Evolutionary conservation across 192 early-diverging fungal species (phyloP).

Genomic region (Backusella westeae): DNA sequence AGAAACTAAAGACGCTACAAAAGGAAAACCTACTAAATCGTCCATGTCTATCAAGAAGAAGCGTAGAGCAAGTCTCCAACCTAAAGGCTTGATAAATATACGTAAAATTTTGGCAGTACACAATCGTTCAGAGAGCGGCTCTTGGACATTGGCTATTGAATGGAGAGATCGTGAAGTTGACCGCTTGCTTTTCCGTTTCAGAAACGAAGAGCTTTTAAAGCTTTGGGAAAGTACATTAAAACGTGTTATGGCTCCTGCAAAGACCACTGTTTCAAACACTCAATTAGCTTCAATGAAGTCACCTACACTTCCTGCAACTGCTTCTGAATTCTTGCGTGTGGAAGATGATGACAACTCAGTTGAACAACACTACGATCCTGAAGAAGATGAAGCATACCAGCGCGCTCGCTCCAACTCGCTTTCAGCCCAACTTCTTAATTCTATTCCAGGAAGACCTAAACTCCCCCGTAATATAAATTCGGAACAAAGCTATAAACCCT

Average conservation of each 20-base stretch:
- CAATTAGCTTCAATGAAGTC: slow-evolving; percentile 32
- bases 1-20: slow-evolving; percentile 56
- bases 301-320: slow-evolving; percentile 11
- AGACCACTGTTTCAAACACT: slow-evolving; percentile 40
- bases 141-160: slow-evolving; percentile 68
- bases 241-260: slow-evolving; percentile 39
- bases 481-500: slow-evolving; percentile 7
- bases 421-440: neutral
- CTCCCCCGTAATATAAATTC: neutral
- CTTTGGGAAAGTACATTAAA: slow-evolving; percentile 84
- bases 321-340: slow-evolving; percentile 15
- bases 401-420: slow-evolving; percentile 23
- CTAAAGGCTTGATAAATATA: slow-evolving; percentile 88
- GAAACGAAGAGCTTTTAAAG: slow-evolving; percentile 90
- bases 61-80: slow-evolving; percentile 58
- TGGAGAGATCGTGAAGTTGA: slow-evolving; percentile 86
- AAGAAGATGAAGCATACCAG: slow-evolving; percentile 31
- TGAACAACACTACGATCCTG: slow-evolving; percentile 11
- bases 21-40: slow-evolving; percentile 32
- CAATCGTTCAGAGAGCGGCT: slow-evolving; percentile 19
- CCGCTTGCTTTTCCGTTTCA: slow-evolving; percentile 84
- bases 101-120: slow-evolving; percentile 61
- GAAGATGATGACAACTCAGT: slow-evolving; percentile 25
- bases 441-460: slow-evolving; percentile 1
- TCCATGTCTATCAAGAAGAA: slow-evolving; percentile 55